phyloP scores from a whole-genome alignment of 495 filamentous ascomycete genomes.

The Neurospora intermedia region DNA sequence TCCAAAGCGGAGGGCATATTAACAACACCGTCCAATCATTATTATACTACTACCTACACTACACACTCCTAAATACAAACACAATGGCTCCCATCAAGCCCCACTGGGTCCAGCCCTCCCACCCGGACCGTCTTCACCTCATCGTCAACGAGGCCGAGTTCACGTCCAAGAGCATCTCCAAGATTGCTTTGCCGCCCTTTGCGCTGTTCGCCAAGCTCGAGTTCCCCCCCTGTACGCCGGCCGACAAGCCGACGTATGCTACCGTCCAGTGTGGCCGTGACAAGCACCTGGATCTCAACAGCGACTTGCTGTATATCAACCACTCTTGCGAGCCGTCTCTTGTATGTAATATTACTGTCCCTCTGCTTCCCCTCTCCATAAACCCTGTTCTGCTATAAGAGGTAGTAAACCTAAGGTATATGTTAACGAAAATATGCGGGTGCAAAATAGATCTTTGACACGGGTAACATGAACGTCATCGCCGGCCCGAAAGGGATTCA shows the following conservation, averaged over 20 bases:
- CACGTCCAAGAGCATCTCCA: constrained; percentile 51
- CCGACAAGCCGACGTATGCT: constrained; percentile 48
- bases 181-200: constrained; percentile 50
- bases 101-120: constrained; percentile 42
- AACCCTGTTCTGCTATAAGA: too few relatives aligned
- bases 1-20: background rate
- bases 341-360: constrained; percentile 23
- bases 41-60: background rate
- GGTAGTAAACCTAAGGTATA: too few relatives aligned
- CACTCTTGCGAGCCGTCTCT: constrained; percentile 61
- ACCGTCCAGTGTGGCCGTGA: constrained; percentile 54
- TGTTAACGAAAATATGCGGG: too few relatives aligned
- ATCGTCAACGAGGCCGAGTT: constrained; percentile 40
- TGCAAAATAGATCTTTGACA: constrained; percentile 46
- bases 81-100: constrained; percentile 39
- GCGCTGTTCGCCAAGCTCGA: constrained; percentile 43
- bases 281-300: constrained; percentile 63
- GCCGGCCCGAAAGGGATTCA: constrained; percentile 47
- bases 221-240: constrained; percentile 45
- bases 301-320: constrained; percentile 65
- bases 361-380: too few relatives aligned
- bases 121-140: constrained; percentile 41
- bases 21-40: background rate
- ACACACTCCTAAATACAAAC: background rate
- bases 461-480: constrained; percentile 48